phyloP scores from a whole-genome alignment of 1,284 basidiomycete species.

The Melampsora americana region DNA sequence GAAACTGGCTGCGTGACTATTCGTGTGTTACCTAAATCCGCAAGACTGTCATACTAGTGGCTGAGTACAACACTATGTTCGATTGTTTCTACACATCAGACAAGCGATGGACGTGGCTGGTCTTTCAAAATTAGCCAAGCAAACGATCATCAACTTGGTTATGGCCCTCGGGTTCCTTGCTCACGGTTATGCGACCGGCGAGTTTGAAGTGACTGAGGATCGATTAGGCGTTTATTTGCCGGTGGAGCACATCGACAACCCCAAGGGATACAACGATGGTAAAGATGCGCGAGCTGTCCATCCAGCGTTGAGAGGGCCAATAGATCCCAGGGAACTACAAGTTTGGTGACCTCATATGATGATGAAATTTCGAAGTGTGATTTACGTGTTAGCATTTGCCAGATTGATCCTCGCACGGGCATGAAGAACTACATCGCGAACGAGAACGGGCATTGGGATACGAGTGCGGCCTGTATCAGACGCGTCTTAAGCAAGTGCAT shows the following conservation, averaged over 20 bases:
- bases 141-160: slow-evolving; percentile 42
- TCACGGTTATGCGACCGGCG: slow-evolving; percentile 54
- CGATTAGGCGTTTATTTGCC: slow-evolving; percentile 73
- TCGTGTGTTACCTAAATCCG: slow-evolving; percentile 18
- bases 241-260: slow-evolving; percentile 70
- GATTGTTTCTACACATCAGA: background rate
- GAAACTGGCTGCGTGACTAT: slow-evolving; percentile 44
- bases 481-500: slow-evolving; percentile 70
- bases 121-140: slow-evolving; percentile 42
- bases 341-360: slow-evolving; percentile 3
- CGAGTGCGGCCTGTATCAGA: slow-evolving; percentile 76
- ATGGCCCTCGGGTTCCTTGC: slow-evolving; percentile 43
- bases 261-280: slow-evolving; percentile 50
- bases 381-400: slow-evolving; percentile 57
- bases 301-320: slow-evolving; percentile 72
- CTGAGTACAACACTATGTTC: background rate
- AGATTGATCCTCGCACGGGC: slow-evolving; percentile 77
- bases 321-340: slow-evolving; percentile 60
- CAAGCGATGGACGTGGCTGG: slow-evolving; percentile 45
- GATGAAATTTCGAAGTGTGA: background rate
- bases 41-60: background rate
- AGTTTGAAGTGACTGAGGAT: slow-evolving; percentile 86
- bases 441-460: slow-evolving; percentile 71
- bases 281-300: slow-evolving; percentile 73
- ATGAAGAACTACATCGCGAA: slow-evolving; percentile 98